phyloP scores from a whole-genome alignment of 495 filamentous ascomycete genomes.

The Xylaria palmicola region DNA sequence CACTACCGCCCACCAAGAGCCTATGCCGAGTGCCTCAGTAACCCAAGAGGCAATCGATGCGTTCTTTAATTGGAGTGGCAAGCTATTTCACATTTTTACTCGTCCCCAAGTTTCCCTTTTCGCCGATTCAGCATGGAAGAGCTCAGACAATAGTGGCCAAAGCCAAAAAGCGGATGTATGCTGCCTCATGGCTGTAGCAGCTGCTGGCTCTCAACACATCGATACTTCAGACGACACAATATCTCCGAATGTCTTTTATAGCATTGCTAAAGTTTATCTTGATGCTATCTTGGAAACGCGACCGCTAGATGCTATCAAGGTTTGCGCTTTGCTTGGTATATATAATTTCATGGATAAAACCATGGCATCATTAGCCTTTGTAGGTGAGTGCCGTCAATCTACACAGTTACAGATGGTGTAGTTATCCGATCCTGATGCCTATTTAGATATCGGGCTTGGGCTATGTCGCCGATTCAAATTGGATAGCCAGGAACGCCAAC shows the following conservation, averaged over 20 bases:
- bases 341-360: constrained; percentile 33
- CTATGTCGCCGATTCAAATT: not conserved
- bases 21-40: not conserved
- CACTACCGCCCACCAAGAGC: not conserved
- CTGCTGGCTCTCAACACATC: not conserved
- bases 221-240: not conserved
- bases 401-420: not conserved
- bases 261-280: constrained; percentile 14
- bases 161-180: not conserved
- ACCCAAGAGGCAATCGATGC: not conserved
- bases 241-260: not conserved
- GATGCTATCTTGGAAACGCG: constrained; percentile 23
- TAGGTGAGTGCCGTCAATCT: not conserved
- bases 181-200: not conserved
- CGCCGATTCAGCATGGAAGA: not conserved
- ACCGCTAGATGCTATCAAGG: constrained; percentile 31
- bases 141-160: not conserved
- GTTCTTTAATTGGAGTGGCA: not conserved
- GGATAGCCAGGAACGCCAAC: not conserved
- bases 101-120: not conserved
- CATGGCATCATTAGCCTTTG: constrained; percentile 16
- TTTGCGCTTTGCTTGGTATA: constrained; percentile 31
- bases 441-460: not conserved
- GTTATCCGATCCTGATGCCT: not conserved
- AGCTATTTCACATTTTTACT: not conserved